Evolutionary conservation across 2,329 filamentous ascomycete genomes (phyloP), one percentile per base, ranked within the genome.

Genomic region (Diplodia mutila): DNA sequence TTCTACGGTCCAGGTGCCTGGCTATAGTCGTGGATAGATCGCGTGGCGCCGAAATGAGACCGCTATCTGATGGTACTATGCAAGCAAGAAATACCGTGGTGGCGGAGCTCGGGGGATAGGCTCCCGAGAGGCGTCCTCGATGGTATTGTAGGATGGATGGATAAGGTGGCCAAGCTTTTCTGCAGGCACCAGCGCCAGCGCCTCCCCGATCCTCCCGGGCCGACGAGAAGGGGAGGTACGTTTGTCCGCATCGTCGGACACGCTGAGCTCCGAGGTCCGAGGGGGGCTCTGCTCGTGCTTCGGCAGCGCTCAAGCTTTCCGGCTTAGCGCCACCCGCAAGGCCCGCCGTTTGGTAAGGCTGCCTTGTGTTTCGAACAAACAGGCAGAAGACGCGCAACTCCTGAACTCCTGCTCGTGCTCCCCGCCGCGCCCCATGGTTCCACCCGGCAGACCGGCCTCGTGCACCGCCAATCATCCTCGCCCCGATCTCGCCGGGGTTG

Each of bases 131-230:
- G 6, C n/a, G n/a, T n/a, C n/a, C n/a, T n/a, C n/a, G n/a, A n/a
- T 6, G 27, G 27, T 2, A 23, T 27, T 27, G 8, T 21, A 7
- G 34, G 54, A 27, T 42, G 46, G 59, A 63, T 63, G 59, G 42
- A 34, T 63, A 63, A 63, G 46, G 59, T 63, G 39, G 42, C 59
- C 59, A 63, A 63, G 59, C 59, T 63, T 63, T 37, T 52, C 46
- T 51, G 59, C 29, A 61, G 14, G 25, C 3, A 2, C 11, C 25
- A n/a, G n/a, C n/a, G n/a, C n/a, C n/a, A n/a, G n/a, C n/a, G n/a
- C n/a, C 4, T 23, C 39, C 4, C 37, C 39, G 54, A 42, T 57
- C 54, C 3, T 12, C 34, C 34, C 12, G 54, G 54, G 54, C 54
- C 54, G 12, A 34, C 21, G 32, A 57, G 25, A 16, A n/a, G 2